Percentiles rank a stretch among this genome's conserved stretches.
Evolutionary conservation across 2,329 filamentous ascomycete species (phyloP).

Genomic region (Neofusicoccum sp.): DNA sequence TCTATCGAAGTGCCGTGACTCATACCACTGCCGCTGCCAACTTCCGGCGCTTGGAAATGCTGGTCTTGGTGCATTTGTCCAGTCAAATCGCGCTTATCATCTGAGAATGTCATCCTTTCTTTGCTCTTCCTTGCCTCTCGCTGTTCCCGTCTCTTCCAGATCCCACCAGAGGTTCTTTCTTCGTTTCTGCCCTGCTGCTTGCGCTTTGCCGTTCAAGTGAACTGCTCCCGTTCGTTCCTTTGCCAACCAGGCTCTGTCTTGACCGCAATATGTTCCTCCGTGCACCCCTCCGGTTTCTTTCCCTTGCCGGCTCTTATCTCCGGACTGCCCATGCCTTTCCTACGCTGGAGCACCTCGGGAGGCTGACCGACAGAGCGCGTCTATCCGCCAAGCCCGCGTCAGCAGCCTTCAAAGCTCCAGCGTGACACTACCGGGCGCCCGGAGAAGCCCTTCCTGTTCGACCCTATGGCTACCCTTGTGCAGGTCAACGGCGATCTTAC

Average conservation of each 20-base stretch:
- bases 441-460: background rate
- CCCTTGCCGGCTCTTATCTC: background rate
- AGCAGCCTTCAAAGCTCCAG: background rate
- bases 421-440: background rate
- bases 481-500: slow-evolving; percentile 10
- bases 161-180: background rate
- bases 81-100: background rate
- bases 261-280: background rate
- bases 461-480: background rate
- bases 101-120: background rate
- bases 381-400: background rate
- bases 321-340: background rate
- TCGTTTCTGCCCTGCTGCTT: background rate
- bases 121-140: background rate
- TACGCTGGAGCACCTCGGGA: background rate
- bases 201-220: background rate
- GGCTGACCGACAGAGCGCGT: background rate
- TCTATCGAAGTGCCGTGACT: background rate
- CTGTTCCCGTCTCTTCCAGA: background rate
- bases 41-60: background rate
- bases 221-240: background rate
- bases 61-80: background rate
- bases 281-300: background rate
- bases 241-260: no score
- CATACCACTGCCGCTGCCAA: background rate